A percentile compares a stretch with the other conserved stretches of the same genome.
Conservation (phyloP, 2,329 filamentous ascomycete species). For the Aspergillus sp. region DNA sequence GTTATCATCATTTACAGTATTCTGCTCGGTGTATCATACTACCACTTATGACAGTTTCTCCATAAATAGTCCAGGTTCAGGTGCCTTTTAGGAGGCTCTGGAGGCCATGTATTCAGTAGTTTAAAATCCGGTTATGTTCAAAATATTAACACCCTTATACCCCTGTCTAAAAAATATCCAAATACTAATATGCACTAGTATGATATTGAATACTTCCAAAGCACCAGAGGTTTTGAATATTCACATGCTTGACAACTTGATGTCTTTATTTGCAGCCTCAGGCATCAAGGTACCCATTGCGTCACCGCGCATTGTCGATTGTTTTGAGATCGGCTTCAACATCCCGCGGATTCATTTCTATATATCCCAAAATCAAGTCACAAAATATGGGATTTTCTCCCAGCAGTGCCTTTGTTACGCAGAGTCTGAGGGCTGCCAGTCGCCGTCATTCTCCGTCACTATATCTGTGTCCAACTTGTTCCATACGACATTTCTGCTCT, state of each 20-base stretch:
- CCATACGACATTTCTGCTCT: conserved; percentile 18
- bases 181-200: background rate
- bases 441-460: background rate
- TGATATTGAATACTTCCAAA: background rate
- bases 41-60: background rate
- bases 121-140: background rate
- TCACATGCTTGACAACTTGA: background rate
- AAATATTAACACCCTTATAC: background rate
- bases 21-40: conserved; percentile 8
- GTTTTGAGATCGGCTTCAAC: background rate
- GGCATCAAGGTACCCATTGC: conserved; percentile 11
- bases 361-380: background rate
- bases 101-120: background rate
- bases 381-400: conserved; percentile 24
- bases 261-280: background rate
- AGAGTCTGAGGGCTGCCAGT: background rate
- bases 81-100: background rate
- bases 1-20: conserved; percentile 13
- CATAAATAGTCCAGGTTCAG: background rate
- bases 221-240: background rate
- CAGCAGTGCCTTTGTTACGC: conserved; percentile 3
- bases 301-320: background rate
- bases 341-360: background rate
- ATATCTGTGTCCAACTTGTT: background rate
- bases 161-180: too few species aligned